These are phyloP conservation scores for Colletotrichum gigasporum DNA, from an alignment of 2,329 filamentous ascomycete genomes.

Conservation along the genomic window DNA sequence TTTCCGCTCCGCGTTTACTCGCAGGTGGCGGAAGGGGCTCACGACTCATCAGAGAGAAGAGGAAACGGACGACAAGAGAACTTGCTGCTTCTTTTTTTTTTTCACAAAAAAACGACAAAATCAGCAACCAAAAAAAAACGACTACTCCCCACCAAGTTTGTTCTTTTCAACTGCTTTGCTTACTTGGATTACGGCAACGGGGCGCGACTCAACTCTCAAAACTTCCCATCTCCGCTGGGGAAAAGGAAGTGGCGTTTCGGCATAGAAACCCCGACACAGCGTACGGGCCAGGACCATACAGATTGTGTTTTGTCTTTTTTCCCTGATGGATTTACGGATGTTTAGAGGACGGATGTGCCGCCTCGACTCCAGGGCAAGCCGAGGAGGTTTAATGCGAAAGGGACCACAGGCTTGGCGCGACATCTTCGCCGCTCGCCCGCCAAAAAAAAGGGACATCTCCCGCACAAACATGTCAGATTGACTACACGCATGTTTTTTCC, in stretches of 20 bases:
- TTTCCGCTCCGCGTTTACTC: conserved; percentile 26
- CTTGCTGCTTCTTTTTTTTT: conserved; percentile 14
- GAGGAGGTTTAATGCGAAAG: conserved; percentile 10
- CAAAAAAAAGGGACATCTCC: conserved; percentile 16
- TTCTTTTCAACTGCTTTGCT: conserved; percentile 18
- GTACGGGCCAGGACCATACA: conserved; percentile 26
- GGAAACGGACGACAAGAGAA: conserved; percentile 10
- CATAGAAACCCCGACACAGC: conserved; percentile 25
- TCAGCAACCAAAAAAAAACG: conserved; percentile 18
- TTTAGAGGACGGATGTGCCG: conserved; percentile 24
- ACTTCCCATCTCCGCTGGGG: conserved; percentile 7
- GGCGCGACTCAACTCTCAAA: conserved; percentile 20
- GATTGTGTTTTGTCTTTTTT: conserved; percentile 20
- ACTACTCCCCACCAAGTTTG: conserved; percentile 19
- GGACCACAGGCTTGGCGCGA: conserved; percentile 9
- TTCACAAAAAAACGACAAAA: conserved; percentile 9
- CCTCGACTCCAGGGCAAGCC: conserved; percentile 31
- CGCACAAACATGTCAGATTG: conserved; percentile 24
- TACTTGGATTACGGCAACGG: conserved; percentile 20
- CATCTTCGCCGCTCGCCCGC: background rate
- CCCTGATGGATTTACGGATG: conserved; percentile 18
- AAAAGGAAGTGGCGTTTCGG: conserved; percentile 27
- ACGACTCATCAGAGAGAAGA: conserved; percentile 24
- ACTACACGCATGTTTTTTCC: conserved; percentile 36
- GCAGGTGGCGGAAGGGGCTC: conserved; percentile 15